phyloP scores from a whole-genome alignment of 345 rosid species.

The Hibiscus syriacus region DNA sequence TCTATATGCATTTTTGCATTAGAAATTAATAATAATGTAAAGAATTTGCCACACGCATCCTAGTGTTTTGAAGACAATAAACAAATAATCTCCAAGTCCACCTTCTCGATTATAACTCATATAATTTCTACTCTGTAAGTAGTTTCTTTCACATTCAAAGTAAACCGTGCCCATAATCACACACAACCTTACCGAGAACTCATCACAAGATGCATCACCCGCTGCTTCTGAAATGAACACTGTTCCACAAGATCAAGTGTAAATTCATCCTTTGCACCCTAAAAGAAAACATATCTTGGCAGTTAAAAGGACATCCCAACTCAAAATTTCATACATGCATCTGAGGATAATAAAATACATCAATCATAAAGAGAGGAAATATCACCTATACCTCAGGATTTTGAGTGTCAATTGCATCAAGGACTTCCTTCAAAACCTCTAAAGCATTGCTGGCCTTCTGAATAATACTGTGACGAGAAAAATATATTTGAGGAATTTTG shows the following conservation, averaged over 20 bases:
- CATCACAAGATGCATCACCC: conserved; percentile 84
- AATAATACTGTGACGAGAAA: conserved; percentile 52
- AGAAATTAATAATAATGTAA: not conserved
- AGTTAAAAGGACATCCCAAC: not conserved
- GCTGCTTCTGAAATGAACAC: conserved; percentile 95
- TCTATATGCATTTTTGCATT: not conserved
- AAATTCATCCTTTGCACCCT: conserved; percentile 89
- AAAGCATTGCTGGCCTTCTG: conserved; percentile 82
- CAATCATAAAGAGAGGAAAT: conserved; percentile 2
- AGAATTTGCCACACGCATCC: not conserved
- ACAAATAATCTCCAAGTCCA: not conserved
- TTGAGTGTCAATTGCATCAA: conserved; percentile 74
- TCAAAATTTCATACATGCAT: conserved; percentile 8
- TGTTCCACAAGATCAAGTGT: conserved; percentile 99
- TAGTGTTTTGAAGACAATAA: not conserved
- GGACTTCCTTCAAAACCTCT: conserved; percentile 85
- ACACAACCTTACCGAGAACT: conserved; percentile 57
- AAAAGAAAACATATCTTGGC: conserved; percentile 16
- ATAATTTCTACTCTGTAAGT: not conserved
- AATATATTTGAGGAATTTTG: conserved; percentile 1
- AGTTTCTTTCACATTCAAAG: not conserved
- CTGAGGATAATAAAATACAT: not conserved
- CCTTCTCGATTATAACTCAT: not conserved
- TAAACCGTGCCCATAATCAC: not conserved
- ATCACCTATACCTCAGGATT: conserved; percentile 56